A percentile compares a stretch with the other conserved stretches of the same genome.
Conservation (phyloP, 441 rosid species). For the Theobroma grandiflorum region DNA sequence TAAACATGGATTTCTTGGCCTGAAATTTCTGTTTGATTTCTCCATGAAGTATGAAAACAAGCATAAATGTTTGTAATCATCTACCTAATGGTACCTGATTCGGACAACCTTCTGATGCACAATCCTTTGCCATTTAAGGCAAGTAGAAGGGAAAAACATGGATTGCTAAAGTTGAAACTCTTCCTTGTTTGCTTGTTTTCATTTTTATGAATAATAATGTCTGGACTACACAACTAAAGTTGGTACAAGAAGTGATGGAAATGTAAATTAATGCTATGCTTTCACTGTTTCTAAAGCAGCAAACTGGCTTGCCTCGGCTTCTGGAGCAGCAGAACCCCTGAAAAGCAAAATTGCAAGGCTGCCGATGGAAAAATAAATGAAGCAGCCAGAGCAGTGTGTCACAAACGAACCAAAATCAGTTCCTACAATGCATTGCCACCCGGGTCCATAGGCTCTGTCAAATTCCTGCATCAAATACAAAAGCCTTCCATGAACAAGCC, state of each 20-base stretch:
- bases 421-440: constrained; percentile 78
- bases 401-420: constrained; percentile 75
- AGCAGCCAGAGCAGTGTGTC: constrained; percentile 62
- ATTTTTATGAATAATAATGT: background rate
- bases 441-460: constrained; percentile 52
- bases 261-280: constrained; percentile 9
- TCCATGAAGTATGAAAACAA: background rate
- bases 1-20: background rate
- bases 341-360: constrained; percentile 71
- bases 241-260: background rate
- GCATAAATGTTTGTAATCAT: background rate
- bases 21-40: background rate
- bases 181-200: constrained; percentile 2
- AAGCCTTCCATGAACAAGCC: background rate
- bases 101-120: background rate
- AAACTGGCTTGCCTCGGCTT: constrained; percentile 36
- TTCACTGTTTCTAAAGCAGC: constrained; percentile 29
- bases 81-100: background rate
- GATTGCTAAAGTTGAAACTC: background rate
- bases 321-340: constrained; percentile 50
- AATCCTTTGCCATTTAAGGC: background rate
- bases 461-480: constrained; percentile 51
- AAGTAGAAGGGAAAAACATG: background rate
- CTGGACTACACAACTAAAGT: background rate
- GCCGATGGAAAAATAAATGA: constrained; percentile 61